Base-by-base conservation (phyloP, 306 rosid species). In the Cicer cuneatum region DNA sequence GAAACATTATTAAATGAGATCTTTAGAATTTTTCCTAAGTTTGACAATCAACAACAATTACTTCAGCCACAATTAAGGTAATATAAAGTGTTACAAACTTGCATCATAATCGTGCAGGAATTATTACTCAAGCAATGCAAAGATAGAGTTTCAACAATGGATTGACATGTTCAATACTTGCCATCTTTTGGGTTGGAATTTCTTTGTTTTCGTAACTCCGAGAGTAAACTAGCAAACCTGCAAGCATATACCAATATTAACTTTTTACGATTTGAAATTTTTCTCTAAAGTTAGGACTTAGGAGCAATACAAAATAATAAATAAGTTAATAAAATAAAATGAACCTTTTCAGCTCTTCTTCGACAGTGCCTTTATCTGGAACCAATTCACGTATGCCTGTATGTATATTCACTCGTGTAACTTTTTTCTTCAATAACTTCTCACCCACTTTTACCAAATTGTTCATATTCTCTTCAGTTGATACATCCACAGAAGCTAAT, bases 141-240 rank as follows among this genome's bases (percentile, higher is more conserved):
- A 12, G 49, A 21, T 2, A 43, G 33, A 29, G 7, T 66, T 60
- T 60, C 37, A 9, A 21, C 38, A 21, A 18, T 15, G 19, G 42
- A 33, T 12, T 53, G 29, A 51, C 66, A 61, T 15, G 35, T 58
- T 58, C 52, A 45, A 15, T 15, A 54, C 15, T 41, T 54, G 58
- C 35, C 67, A 54, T 69, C 4, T 19, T 43, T 45, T 35, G 53
- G 18, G 0, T 65, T 78, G 2, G 52, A 52, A 8, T 77, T 62
- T 45, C 77, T 63, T 21, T 39, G 45, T 45, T 85, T 83, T 71
- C 48, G 77, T 63, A 78, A 84, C 0, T 82, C 57, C 0, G 85
- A 84, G 38, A 88, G 90, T 47, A 12, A 37, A 19, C 70, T 61
- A 1, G 89, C 92, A 79, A 85, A 83, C 64, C 92, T 88, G 56